phyloP scores from a whole-genome alignment of 2,329 filamentous ascomycete genomes.

The Lecanicillium sp. region DNA sequence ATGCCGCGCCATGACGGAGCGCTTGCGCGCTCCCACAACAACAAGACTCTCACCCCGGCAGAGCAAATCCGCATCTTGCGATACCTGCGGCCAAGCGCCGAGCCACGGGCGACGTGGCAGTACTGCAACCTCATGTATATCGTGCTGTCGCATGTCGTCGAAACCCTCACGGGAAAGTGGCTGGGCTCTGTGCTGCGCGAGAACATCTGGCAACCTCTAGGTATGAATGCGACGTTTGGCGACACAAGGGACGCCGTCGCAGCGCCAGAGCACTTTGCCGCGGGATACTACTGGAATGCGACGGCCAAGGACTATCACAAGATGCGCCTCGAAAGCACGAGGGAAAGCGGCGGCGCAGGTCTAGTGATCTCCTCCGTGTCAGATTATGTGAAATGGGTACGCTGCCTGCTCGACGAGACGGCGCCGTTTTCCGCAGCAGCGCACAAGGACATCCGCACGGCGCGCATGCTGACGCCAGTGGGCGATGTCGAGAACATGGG shows the following conservation, averaged over 20 bases:
- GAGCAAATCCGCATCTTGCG: slow-evolving; percentile 39
- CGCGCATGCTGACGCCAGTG: not conserved
- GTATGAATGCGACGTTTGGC: slow-evolving; percentile 39
- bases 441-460: slow-evolving; percentile 19
- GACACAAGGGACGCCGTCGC: slow-evolving; percentile 22
- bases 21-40: not conserved
- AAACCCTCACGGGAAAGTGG: slow-evolving; percentile 31
- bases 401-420: slow-evolving; percentile 34
- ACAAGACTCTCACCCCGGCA: slow-evolving; percentile 21
- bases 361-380: slow-evolving; percentile 38
- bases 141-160: slow-evolving; percentile 39
- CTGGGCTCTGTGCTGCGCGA: slow-evolving; percentile 36
- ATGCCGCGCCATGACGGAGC: slow-evolving; percentile 3
- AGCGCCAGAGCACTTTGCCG: slow-evolving; percentile 29
- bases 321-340: slow-evolving; percentile 22
- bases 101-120: slow-evolving; percentile 39
- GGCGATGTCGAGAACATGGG: not conserved
- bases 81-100: slow-evolving; percentile 36
- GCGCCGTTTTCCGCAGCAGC: slow-evolving; percentile 20
- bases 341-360: slow-evolving; percentile 34
- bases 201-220: slow-evolving; percentile 39
- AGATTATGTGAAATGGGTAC: slow-evolving; percentile 48
- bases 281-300: slow-evolving; percentile 36
- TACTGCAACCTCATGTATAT: slow-evolving; percentile 49
- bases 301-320: slow-evolving; percentile 18